A percentile compares a stretch with the other conserved stretches of the same genome.
These are phyloP conservation scores for Fremontodendron californicum DNA, from an alignment of 345 rosid genomes.

Conservation along the genomic window DNA sequence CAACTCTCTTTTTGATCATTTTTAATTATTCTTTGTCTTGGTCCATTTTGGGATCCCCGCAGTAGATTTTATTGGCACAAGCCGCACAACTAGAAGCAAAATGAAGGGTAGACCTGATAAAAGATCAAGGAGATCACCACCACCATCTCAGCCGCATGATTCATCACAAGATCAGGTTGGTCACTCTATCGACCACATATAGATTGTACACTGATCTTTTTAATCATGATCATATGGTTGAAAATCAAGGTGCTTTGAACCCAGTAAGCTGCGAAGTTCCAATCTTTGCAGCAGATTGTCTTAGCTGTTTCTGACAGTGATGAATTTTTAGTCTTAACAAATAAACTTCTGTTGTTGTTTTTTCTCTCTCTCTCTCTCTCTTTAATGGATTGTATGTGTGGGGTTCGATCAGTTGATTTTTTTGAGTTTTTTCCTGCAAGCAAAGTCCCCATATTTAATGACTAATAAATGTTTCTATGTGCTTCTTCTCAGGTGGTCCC, in stretches of 20 bases:
- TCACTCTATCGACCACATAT: neutral
- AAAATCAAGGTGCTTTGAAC: neutral
- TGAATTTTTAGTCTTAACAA: neutral
- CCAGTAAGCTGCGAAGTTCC: neutral
- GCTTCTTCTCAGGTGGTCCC: constrained; percentile 17
- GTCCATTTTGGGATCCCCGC: neutral
- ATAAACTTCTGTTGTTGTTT: neutral
- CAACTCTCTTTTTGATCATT: neutral
- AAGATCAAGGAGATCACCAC: constrained; percentile 23
- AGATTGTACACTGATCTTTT: neutral
- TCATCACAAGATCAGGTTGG: constrained; percentile 39
- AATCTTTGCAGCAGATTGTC: neutral
- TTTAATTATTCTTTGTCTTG: neutral
- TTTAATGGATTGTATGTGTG: neutral
- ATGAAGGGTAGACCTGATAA: constrained; percentile 8
- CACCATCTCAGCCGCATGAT: constrained; percentile 18
- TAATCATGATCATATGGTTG: neutral
- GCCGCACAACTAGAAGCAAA: neutral
- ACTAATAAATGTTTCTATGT: neutral
- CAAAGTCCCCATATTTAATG: neutral
- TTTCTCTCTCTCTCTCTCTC: neutral
- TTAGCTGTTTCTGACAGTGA: neutral
- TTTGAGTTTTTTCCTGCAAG: neutral
- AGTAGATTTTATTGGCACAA: constrained; percentile 11
- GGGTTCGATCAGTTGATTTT: neutral